Evolutionary conservation across 352 stramenopile species (phyloP), one percentile per base, ranked within the genome.

Genomic region (Pythium utonaiense): DNA sequence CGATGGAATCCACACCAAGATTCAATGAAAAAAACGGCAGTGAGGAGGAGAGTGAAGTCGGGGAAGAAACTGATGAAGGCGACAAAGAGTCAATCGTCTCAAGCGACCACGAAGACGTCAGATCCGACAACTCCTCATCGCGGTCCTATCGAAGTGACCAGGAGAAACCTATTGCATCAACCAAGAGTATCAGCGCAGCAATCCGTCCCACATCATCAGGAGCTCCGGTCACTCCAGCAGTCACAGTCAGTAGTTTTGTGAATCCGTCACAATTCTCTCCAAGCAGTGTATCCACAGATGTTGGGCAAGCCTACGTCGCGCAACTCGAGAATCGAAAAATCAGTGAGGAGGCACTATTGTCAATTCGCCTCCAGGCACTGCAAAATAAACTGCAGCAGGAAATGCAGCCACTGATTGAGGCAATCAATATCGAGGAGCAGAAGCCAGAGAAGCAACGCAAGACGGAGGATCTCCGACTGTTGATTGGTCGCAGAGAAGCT

Each of bases 341-440:
- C 51, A 81, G 77, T 16, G 80, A 89, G 49, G 64, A 75, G 42
- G 80, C 75, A 3, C 47, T 89, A 27, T 64, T 89, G 8, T 27
- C 69, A 16, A 54, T 88, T 42, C 77, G 78, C 0, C 40, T 88
- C 3, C 64, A 65, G 60, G 71, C 74, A 5, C 53, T 86, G 3
- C 67, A 85, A 19, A 50, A 60, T 6, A 75, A 80, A 31, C 67
- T 80, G 16, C 42, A 67, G 3, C 53, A 70, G 8, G 72, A 88
- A 30, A 27, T 74, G 6, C 24, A 59, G 5, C 14, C 53, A 7
- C 40, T 89, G 3, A 57, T 70, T 3, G 41, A 70, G 0, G 40
- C 44, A 5, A 53, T 63, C n/a, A 48, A 16, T 19, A 33, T 13
- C 16, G 53, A 45, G 28, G 9, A 45, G 45, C 17, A 44, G 19